Percentiles rank a stretch among this genome's conserved stretches.
Evolutionary conservation across 805 yeast genomes (phyloP).

Genomic region (Candida sonorensis): DNA sequence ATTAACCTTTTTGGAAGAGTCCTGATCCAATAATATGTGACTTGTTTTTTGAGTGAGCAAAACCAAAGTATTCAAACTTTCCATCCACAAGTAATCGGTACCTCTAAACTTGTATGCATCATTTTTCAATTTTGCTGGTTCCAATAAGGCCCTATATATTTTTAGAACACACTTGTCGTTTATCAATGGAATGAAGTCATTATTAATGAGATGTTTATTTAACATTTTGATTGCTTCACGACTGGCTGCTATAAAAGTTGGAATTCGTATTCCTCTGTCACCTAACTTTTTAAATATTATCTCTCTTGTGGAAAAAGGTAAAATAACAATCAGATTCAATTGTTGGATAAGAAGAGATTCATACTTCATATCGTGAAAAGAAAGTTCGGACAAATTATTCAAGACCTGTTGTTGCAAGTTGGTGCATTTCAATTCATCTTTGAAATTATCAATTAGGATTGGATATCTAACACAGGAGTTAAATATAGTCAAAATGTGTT

Average conservation of each 20-base stretch:
- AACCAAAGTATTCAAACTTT: slow-evolving; percentile 37
- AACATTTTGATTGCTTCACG: slow-evolving; percentile 38
- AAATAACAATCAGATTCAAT: slow-evolving; percentile 41
- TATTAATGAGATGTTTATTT: slow-evolving; percentile 26
- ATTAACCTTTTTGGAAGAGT: too few species aligned
- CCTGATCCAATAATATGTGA: slow-evolving; percentile 11
- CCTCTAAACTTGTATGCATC: slow-evolving; percentile 25
- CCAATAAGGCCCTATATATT: slow-evolving; percentile 43
- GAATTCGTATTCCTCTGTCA: slow-evolving; percentile 36
- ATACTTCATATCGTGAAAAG: slow-evolving; percentile 25
- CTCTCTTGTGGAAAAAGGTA: slow-evolving; percentile 57
- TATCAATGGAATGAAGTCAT: slow-evolving; percentile 30
- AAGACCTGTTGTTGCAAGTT: slow-evolving; percentile 57
- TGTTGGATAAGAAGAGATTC: slow-evolving; percentile 46
- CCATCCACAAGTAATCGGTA: slow-evolving; percentile 46
- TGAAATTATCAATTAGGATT: slow-evolving; percentile 48
- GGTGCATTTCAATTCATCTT: slow-evolving; percentile 53
- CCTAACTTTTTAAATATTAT: slow-evolving; percentile 50
- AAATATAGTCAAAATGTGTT: slow-evolving; percentile 48
- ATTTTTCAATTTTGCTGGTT: slow-evolving; percentile 40
- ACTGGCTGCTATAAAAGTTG: slow-evolving; percentile 59
- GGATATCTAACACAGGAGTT: slow-evolving; percentile 69
- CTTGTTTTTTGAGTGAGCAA: slow-evolving; percentile 28
- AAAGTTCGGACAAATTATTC: slow-evolving; percentile 33
- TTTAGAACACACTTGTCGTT: slow-evolving; percentile 39